phyloP scores from a whole-genome alignment of 1,284 basidiomycete species.

The Austroboletus novae-zelandiae region DNA sequence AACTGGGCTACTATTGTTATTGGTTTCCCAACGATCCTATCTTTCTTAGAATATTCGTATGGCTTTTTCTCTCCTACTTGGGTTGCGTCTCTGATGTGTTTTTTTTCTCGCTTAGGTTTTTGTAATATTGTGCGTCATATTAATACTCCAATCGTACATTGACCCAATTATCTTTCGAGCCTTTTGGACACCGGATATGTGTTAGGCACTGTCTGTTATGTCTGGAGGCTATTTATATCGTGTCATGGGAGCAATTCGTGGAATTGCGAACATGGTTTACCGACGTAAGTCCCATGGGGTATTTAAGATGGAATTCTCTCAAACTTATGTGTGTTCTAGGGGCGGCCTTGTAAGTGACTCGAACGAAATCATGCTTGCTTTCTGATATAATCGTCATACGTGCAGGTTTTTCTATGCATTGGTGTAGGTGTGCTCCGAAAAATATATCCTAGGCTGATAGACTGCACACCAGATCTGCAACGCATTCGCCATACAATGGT shows the following conservation, averaged over 20 bases:
- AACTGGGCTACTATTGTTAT: background rate
- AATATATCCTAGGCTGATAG: background rate
- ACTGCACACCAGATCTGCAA: background rate
- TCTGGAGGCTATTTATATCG: background rate
- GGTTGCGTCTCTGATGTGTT: background rate
- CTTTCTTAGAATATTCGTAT: background rate
- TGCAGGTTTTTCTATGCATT: background rate
- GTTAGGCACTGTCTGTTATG: background rate
- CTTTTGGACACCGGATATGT: background rate
- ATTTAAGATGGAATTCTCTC: background rate
- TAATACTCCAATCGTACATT: background rate
- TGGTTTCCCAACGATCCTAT: background rate
- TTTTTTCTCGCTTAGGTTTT: background rate
- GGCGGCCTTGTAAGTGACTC: background rate
- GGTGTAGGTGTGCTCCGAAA: background rate
- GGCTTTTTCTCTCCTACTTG: background rate
- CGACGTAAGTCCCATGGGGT: background rate
- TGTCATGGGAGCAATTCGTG: background rate
- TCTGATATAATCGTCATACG: background rate
- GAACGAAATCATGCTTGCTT: background rate
- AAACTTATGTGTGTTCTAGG: background rate
- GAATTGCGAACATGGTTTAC: background rate
- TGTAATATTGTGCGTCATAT: background rate
- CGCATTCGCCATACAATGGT: constrained; percentile 8
- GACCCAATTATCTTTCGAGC: background rate